Evolutionary conservation across 2,329 filamentous ascomycete genomes (phyloP).

Genomic region (Aspergillus sp.): DNA sequence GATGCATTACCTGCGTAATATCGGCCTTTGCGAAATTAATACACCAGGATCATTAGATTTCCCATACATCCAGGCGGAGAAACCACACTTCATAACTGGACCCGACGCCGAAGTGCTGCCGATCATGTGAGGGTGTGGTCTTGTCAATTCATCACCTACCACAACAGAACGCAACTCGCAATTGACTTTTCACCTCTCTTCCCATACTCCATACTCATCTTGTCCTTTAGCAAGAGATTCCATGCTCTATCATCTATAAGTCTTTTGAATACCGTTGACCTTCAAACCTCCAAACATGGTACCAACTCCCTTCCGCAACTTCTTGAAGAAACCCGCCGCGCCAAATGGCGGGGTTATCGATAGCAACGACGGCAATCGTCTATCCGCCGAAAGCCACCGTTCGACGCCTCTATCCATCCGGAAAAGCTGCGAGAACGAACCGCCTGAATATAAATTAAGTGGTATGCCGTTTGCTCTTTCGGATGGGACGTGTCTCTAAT

Average conservation of each 20-base stretch:
- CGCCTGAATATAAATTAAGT: slow-evolving; percentile 75
- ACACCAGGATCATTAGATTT: background rate
- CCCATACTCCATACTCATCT: background rate
- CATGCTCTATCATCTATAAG: too few relatives aligned
- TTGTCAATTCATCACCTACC: background rate
- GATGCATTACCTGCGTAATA: too few relatives aligned
- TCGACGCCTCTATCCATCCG: slow-evolving; percentile 56
- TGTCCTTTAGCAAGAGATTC: background rate
- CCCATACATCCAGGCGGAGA: slow-evolving; percentile 5
- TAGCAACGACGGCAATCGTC: slow-evolving; percentile 51
- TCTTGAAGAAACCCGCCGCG: slow-evolving; percentile 61
- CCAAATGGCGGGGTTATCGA: slow-evolving; percentile 34
- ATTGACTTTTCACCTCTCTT: background rate
- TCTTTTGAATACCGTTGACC: background rate
- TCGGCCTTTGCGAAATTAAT: background rate
- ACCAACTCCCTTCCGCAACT: slow-evolving; percentile 62
- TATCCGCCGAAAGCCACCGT: slow-evolving; percentile 43
- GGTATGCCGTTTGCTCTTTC: slow-evolving; percentile 51
- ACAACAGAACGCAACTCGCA: background rate
- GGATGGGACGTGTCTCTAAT: slow-evolving; percentile 9
- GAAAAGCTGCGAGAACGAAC: slow-evolving; percentile 63
- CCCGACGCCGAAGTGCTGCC: slow-evolving; percentile 15
- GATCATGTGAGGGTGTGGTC: slow-evolving; percentile 17
- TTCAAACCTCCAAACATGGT: background rate
- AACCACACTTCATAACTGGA: slow-evolving; percentile 14